These are phyloP conservation scores for Boletus tomentosulus DNA, from an alignment of 768 basidiomycete genomes.

Conservation along the genomic window DNA sequence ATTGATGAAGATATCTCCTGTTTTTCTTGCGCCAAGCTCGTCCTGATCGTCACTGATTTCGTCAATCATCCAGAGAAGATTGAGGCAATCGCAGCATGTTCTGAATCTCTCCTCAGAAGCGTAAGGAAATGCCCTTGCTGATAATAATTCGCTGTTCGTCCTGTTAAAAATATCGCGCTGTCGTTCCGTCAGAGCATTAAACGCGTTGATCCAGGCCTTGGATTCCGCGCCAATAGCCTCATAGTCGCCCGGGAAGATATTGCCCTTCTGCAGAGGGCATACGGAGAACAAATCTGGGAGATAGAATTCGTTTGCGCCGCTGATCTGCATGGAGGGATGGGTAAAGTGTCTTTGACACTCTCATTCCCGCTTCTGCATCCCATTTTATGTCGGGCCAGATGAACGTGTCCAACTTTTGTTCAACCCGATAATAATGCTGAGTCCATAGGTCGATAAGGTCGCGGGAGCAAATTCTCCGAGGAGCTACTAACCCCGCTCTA, in stretches of 20 bases:
- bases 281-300: conserved; percentile 54
- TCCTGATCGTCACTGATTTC: conserved; percentile 66
- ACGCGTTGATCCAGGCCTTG: conserved; percentile 58
- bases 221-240: conserved; percentile 52
- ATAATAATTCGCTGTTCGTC: conserved; percentile 57
- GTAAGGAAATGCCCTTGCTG: conserved; percentile 58
- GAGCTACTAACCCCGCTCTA: not conserved
- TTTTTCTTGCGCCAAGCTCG: conserved; percentile 49
- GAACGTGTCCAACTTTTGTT: conserved; percentile 5
- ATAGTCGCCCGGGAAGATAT: conserved; percentile 52
- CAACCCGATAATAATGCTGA: not conserved
- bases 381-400: conserved; percentile 7
- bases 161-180: conserved; percentile 55
- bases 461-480: conserved; percentile 5
- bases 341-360: not conserved
- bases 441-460: not conserved
- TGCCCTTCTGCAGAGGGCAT: conserved; percentile 42
- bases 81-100: conserved; percentile 57
- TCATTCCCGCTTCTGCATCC: not conserved
- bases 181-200: conserved; percentile 52
- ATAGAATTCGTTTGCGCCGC: conserved; percentile 33
- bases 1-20: conserved; percentile 49
- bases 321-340: conserved; percentile 1
- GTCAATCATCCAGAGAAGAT: conserved; percentile 63
- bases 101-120: conserved; percentile 54